Conservation (phyloP, 176 grass and related monocot genomes). For the Cenchrus purpureus region DNA sequence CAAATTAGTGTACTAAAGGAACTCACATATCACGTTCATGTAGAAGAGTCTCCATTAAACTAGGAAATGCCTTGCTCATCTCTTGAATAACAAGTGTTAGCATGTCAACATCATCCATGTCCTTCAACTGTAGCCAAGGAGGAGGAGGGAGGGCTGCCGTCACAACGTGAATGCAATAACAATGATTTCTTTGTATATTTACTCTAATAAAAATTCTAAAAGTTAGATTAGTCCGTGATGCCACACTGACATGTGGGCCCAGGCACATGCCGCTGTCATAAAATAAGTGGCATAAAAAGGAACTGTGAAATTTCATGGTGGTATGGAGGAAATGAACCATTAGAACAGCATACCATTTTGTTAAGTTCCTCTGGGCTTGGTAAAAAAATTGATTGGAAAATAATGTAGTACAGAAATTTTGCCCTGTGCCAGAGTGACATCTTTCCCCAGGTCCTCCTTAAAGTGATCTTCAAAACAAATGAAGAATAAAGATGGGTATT, state of each 20-base stretch:
- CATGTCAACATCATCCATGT: conserved; percentile 95
- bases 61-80: conserved; percentile 95
- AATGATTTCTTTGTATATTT: conserved; percentile 2
- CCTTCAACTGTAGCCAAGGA: conserved; percentile 74
- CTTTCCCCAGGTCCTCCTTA: conserved; percentile 83
- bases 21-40: conserved; percentile 90
- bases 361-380: conserved; percentile 76
- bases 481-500: conserved; percentile 1
- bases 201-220: not conserved
- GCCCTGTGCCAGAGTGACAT: conserved; percentile 83
- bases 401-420: conserved; percentile 85
- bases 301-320: not conserved
- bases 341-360: conserved; percentile 74
- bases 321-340: not conserved
- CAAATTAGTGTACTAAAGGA: conserved; percentile 18
- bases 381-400: conserved; percentile 93
- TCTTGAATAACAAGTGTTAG: conserved; percentile 92
- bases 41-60: conserved; percentile 85
- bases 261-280: not conserved
- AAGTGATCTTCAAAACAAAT: conserved; percentile 78
- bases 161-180: not conserved
- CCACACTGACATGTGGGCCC: not conserved
- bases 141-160: not conserved
- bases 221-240: not conserved
- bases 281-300: not conserved